Conservation (phyloP, 176 grass and related monocot genomes). For the Triticum aestivum region DNA sequence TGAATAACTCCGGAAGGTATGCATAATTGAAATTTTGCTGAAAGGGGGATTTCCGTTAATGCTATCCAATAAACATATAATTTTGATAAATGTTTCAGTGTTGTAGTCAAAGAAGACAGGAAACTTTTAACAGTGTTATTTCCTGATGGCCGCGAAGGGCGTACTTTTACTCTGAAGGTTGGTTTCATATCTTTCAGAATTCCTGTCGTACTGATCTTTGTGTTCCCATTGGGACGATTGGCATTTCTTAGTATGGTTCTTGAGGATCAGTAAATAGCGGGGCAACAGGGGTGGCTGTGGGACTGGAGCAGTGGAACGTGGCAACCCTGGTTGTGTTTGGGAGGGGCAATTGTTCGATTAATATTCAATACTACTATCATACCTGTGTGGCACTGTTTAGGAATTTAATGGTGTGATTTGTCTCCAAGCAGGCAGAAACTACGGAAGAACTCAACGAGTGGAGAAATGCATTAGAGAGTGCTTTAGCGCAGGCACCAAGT, state of each 20-base stretch:
- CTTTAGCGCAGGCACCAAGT: slow-evolving; percentile 80
- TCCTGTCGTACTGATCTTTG: neutral
- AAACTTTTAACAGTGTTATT: slow-evolving; percentile 89
- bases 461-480: slow-evolving; percentile 91
- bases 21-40: slow-evolving; percentile 20
- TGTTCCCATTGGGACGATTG: slow-evolving; percentile 1
- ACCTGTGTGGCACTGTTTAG: neutral
- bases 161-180: slow-evolving; percentile 94
- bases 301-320: neutral
- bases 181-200: slow-evolving; percentile 25
- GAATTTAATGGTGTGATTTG: slow-evolving; percentile 34
- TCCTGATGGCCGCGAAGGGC: slow-evolving; percentile 83
- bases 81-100: slow-evolving; percentile 57
- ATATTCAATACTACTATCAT: slow-evolving; percentile 9
- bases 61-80: slow-evolving; percentile 27
- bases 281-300: neutral
- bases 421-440: slow-evolving; percentile 74
- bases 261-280: slow-evolving; percentile 8
- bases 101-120: slow-evolving; percentile 93
- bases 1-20: slow-evolving; percentile 98
- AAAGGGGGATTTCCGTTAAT: slow-evolving; percentile 5
- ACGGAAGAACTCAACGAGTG: slow-evolving; percentile 86
- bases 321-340: slow-evolving; percentile 1
- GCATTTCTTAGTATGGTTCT: neutral
- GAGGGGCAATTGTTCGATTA: slow-evolving; percentile 3